phyloP scores from a whole-genome alignment of 2,329 filamentous ascomycete genomes.

The Zasmidium cellare region DNA sequence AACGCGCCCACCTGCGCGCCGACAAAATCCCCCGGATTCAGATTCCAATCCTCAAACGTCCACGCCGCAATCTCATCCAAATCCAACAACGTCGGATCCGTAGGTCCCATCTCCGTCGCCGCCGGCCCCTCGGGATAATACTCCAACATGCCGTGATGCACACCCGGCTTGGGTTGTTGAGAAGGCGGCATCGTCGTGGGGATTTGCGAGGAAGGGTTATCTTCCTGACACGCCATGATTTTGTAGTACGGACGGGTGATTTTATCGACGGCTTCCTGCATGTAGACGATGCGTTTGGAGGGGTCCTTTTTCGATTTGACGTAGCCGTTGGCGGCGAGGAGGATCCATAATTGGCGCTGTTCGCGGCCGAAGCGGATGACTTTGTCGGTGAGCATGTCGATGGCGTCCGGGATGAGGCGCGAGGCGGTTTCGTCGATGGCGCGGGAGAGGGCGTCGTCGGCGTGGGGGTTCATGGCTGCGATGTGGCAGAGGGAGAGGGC shows the following conservation, averaged over 20 bases:
- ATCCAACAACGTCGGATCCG: conserved; percentile 20
- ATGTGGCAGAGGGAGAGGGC: conserved; percentile 31
- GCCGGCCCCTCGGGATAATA: conserved; percentile 5
- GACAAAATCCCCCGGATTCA: conserved; percentile 21
- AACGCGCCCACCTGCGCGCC: background rate
- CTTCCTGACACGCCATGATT: conserved; percentile 34
- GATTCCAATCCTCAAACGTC: conserved; percentile 34
- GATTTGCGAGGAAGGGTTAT: conserved; percentile 7
- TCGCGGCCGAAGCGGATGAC: conserved; percentile 31
- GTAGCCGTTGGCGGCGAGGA: conserved; percentile 29
- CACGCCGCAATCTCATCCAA: conserved; percentile 33
- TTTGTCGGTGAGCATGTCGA: conserved; percentile 32
- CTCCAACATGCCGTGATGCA: conserved; percentile 4
- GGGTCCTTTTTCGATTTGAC: conserved; percentile 30
- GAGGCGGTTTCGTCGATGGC: conserved; percentile 26
- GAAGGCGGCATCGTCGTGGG: background rate
- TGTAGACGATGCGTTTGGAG: conserved; percentile 22
- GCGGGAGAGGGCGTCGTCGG: conserved; percentile 22
- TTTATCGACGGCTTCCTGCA: conserved; percentile 34
- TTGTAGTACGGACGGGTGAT: conserved; percentile 32
- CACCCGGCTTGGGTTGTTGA: conserved; percentile 6
- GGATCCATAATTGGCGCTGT: conserved; percentile 33
- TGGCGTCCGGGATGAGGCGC: conserved; percentile 24
- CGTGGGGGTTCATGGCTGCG: conserved; percentile 22
- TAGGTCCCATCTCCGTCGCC: background rate